Percentiles rank a stretch among this genome's conserved stretches.
Conservation (phyloP, 2,329 filamentous ascomycete species). For the Ceratocystis eucalypticola region DNA sequence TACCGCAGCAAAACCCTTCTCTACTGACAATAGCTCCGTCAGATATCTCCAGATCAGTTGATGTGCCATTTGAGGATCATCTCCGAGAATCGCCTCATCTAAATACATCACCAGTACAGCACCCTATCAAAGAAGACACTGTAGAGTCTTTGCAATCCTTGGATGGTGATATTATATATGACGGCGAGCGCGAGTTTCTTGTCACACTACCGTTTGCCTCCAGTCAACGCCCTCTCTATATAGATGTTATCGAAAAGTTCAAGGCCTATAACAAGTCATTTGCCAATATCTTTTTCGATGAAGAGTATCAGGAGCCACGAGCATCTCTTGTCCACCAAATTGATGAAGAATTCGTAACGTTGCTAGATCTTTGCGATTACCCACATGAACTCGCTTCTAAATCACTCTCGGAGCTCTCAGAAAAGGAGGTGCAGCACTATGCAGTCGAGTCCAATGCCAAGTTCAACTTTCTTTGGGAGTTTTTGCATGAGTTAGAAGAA, state of each 20-base stretch:
- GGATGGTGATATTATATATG: constrained; percentile 10
- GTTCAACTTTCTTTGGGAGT: constrained; percentile 44
- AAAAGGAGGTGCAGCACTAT: constrained; percentile 37
- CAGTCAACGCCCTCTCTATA: constrained; percentile 39
- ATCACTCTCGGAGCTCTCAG: constrained; percentile 28
- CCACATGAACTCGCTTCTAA: constrained; percentile 40
- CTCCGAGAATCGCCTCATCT: constrained; percentile 14
- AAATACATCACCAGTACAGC: constrained; percentile 15
- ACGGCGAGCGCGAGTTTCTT: constrained; percentile 32
- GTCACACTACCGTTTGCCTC: constrained; percentile 46
- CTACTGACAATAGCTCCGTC: constrained; percentile 28
- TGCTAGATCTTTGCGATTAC: constrained; percentile 44
- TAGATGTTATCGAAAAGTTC: constrained; percentile 34
- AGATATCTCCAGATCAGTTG: constrained; percentile 27
- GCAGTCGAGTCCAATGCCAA: constrained; percentile 45
- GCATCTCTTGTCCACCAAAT: constrained; percentile 32
- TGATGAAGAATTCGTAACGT: constrained; percentile 36
- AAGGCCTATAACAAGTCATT: constrained; percentile 35
- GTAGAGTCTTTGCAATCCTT: constrained; percentile 11
- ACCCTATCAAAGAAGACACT: constrained; percentile 7
- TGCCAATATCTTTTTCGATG: constrained; percentile 30
- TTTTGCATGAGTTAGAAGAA: constrained; percentile 34
- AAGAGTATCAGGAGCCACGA: constrained; percentile 30
- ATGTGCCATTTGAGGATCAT: constrained; percentile 19
- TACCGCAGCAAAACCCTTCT: constrained; percentile 8